Evolutionary conservation across 2,329 filamentous ascomycete species (phyloP), one percentile per base, ranked within the genome.

Genomic region (Epichloe sibirici): DNA sequence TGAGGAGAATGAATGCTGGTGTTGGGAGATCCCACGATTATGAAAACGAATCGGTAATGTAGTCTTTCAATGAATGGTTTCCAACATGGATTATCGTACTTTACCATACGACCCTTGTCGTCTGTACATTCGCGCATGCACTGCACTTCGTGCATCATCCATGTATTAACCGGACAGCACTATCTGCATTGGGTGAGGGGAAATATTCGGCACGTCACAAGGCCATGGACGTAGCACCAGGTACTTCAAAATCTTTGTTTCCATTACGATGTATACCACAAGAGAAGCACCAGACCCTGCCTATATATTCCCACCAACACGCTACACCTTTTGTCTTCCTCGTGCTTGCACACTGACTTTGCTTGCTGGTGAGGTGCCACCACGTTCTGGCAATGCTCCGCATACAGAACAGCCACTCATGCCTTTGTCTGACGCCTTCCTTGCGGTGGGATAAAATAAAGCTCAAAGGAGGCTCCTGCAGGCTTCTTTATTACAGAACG

Each of bases 181-280:
- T 11, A 31, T 31, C 31, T 31, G 31, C 31, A 31, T 31, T 31
- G 31, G 9, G 31, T 31, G 31, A 9, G 9, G 9, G 9, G 9
- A 31, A 39, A 39, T n/a, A n/a, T n/a, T 39, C 37, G n/a, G 37
- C 37, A 13, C 5, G 15, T 13, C 12, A 23, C 40, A 23, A 43
- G 40, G 9, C 21, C 40, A 23, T 43, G 28, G 17, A n/a, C 28
- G 21, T 7, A 9, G 45, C 35, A 34, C n/a, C n/a, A 44, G 15
- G 31, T 49, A 11, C 11, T 48, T 45, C 40, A 59, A 61, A 63
- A 62, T 60, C 61, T 56, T 55, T 62, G 60, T 61, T 61, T 62
- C 63, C 64, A 66, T 66, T 66, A 66, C 59, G 59, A 64, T 58
- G 58, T 63, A 57, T 60, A 61, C 63, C 63, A 59, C 48, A 61